phyloP scores from a whole-genome alignment of 371 early-diverging fungal genomes.

The Apophysomyces sp. region DNA sequence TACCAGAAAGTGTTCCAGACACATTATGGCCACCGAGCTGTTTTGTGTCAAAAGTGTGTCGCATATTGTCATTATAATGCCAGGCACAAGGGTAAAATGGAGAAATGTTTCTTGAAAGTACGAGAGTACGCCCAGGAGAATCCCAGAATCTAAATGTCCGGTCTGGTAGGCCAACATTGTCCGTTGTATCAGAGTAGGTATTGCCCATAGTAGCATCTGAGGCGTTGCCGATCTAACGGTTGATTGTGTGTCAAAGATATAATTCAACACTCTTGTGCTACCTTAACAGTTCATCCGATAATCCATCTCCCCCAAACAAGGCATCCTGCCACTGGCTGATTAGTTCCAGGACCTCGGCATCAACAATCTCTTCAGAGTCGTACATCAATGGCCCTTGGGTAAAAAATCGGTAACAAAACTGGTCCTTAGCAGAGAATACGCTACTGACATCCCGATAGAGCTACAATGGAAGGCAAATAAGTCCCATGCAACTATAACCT shows the following conservation, averaged over 20 bases:
- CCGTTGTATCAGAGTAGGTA: constrained; percentile 37
- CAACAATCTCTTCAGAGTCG: constrained; percentile 11
- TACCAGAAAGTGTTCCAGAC: constrained; percentile 15
- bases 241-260: background rate
- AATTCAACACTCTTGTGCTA: background rate
- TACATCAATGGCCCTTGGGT: constrained; percentile 24
- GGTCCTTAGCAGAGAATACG: constrained; percentile 27
- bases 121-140: constrained; percentile 24
- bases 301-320: constrained; percentile 26
- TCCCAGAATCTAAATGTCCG: constrained; percentile 18
- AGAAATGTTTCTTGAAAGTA: constrained; percentile 37
- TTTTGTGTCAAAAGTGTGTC: constrained; percentile 28
- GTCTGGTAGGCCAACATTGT: constrained; percentile 19
- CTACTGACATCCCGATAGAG: constrained; percentile 25
- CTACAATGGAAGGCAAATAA: constrained; percentile 10
- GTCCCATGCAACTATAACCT: background rate
- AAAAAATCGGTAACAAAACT: constrained; percentile 38
- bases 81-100: constrained; percentile 27
- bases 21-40: constrained; percentile 15
- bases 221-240: constrained; percentile 20
- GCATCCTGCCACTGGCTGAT: constrained; percentile 36
- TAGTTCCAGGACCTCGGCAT: constrained; percentile 24
- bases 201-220: constrained; percentile 24
- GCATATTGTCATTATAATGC: constrained; percentile 21
- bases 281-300: constrained; percentile 37